A percentile compares a stretch with the other conserved stretches of the same genome.
Conservation (phyloP, 2,329 filamentous ascomycete species). For the Xylariaceae sp. region DNA sequence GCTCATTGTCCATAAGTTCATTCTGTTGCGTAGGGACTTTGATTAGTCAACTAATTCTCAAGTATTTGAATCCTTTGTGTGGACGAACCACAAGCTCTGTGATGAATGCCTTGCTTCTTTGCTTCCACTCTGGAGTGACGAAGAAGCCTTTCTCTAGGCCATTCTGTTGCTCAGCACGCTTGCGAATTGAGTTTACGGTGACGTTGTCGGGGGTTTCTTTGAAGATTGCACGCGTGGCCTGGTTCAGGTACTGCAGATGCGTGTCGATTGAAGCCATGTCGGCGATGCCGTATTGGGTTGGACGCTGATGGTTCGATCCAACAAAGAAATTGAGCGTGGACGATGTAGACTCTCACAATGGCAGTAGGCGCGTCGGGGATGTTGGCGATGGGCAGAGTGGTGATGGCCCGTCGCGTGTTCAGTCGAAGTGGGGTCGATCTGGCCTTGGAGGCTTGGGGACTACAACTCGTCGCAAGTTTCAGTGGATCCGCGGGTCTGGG, state of each 20-base stretch:
- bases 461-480: not conserved
- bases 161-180: constrained; percentile 48
- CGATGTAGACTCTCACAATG: not conserved
- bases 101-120: constrained; percentile 57
- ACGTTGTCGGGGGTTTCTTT: constrained; percentile 42
- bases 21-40: constrained; percentile 17
- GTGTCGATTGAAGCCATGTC: constrained; percentile 42
- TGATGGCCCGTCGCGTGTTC: not conserved
- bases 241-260: constrained; percentile 43
- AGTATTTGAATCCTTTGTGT: not conserved
- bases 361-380: not conserved
- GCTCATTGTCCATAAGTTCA: constrained; percentile 17
- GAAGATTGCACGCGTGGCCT: constrained; percentile 48
- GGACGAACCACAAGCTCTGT: constrained; percentile 51
- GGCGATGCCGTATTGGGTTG: not conserved
- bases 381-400: not conserved
- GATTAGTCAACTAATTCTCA: constrained; percentile 7
- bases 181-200: constrained; percentile 57
- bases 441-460: not conserved
- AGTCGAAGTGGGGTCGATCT: not conserved
- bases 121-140: constrained; percentile 51
- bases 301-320: not conserved
- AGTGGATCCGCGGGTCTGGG: too few species aligned
- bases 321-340: not conserved
- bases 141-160: constrained; percentile 52